Evolutionary conservation across 2,329 filamentous ascomycete genomes (phyloP).

Genomic region (Venturia effusa): DNA sequence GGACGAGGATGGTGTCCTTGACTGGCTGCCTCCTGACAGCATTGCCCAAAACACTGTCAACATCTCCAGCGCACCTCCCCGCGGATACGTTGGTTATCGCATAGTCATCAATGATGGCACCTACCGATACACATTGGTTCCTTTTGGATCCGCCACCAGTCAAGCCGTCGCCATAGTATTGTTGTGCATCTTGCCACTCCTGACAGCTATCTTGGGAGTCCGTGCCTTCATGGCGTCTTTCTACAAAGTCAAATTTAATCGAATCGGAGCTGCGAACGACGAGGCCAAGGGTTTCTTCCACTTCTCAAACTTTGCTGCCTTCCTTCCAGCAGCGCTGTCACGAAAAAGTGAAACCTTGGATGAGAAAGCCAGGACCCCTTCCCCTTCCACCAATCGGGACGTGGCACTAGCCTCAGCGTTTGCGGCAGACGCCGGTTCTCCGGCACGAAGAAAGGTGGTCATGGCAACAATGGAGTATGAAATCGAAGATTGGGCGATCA

Average conservation of each 20-base stretch:
- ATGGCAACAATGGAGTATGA: constrained; percentile 65
- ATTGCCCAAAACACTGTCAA: constrained; percentile 47
- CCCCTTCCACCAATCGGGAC: neutral
- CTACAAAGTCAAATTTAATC: constrained; percentile 53
- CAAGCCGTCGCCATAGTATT: constrained; percentile 47
- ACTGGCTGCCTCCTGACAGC: constrained; percentile 50
- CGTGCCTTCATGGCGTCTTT: constrained; percentile 51
- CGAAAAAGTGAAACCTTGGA: neutral
- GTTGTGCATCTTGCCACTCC: constrained; percentile 42
- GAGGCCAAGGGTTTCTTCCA: neutral
- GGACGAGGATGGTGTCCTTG: constrained; percentile 49
- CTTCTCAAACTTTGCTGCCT: neutral
- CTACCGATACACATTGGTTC: constrained; percentile 40
- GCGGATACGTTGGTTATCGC: constrained; percentile 44
- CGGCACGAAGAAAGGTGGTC: constrained; percentile 29
- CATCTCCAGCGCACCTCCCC: constrained; percentile 43
- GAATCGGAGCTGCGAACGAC: constrained; percentile 29
- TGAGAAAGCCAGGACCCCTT: neutral
- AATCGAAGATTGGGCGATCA: constrained; percentile 59
- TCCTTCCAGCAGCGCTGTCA: neutral
- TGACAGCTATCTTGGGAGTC: constrained; percentile 38
- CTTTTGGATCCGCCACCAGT: constrained; percentile 40
- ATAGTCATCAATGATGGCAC: constrained; percentile 45
- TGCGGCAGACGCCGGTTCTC: neutral
- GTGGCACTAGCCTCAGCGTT: neutral